Evolutionary conservation across 2,329 filamentous ascomycete species (phyloP).

Genomic region (Orbilia blumenaviensis): DNA sequence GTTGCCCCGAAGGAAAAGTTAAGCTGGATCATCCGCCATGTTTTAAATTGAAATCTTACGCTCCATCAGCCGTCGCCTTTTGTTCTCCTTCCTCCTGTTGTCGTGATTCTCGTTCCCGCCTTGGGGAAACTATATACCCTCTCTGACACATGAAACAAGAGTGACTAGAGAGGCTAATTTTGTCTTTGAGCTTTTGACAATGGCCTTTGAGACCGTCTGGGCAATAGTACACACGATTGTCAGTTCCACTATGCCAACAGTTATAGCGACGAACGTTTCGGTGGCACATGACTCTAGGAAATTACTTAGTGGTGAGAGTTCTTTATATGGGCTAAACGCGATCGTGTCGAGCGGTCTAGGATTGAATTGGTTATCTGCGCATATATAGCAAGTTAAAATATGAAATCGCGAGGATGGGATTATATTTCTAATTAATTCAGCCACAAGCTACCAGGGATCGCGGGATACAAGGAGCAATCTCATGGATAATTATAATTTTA

Average conservation of each 20-base stretch:
- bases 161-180: not conserved
- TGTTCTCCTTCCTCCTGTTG: not conserved
- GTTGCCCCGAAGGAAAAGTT: not conserved
- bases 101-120: not conserved
- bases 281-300: conserved; percentile 28
- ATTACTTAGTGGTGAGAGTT: not conserved
- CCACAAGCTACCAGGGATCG: no score
- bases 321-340: not conserved
- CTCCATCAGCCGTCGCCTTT: not conserved
- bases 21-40: not conserved
- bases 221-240: conserved; percentile 16
- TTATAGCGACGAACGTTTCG: conserved; percentile 24
- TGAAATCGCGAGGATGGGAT: no score
- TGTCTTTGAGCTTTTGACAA: not conserved
- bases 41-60: not conserved
- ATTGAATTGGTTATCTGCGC: not conserved
- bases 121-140: not conserved
- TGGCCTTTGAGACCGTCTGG: not conserved
- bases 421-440: no score
- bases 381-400: no score
- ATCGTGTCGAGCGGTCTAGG: not conserved
- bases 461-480: no score
- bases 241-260: conserved; percentile 34
- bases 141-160: not conserved
- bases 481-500: no score